phyloP scores from a whole-genome alignment of 306 rosid species.

The Cicer chorassanicum region DNA sequence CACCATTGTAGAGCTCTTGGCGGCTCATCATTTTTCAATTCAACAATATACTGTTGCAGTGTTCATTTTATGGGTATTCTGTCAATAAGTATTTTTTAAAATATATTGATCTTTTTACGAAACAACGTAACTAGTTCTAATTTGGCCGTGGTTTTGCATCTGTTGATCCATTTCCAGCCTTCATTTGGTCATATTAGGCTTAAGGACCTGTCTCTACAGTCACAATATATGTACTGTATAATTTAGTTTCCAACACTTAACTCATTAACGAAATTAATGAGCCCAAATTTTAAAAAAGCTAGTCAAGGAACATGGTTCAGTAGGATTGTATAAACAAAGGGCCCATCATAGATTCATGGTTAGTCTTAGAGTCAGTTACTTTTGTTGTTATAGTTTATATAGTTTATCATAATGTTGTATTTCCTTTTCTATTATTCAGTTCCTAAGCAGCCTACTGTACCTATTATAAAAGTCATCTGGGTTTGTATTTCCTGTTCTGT shows the following conservation, averaged over 20 bases:
- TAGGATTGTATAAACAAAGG: neutral
- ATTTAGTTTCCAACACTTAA: neutral
- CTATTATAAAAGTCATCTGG: neutral
- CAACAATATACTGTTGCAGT: no score
- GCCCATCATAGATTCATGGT: neutral
- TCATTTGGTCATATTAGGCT: neutral
- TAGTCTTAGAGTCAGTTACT: neutral
- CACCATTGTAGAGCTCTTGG: no score
- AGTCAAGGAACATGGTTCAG: neutral
- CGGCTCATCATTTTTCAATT: no score
- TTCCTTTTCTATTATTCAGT: neutral
- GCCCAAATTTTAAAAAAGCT: neutral
- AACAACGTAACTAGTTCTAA: neutral
- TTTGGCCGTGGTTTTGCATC: slow-evolving; percentile 1
- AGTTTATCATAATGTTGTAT: neutral
- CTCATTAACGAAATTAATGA: neutral
- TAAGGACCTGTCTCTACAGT: slow-evolving; percentile 1
- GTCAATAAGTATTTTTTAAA: neutral
- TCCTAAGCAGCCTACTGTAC: neutral
- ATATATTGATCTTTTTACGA: neutral
- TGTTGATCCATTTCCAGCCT: slow-evolving; percentile 8
- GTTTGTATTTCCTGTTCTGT: neutral
- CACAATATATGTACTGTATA: neutral
- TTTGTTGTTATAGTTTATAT: neutral
- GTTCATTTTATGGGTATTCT: no score